Evolutionary conservation across 2,329 filamentous ascomycete species (phyloP), one percentile per base, ranked within the genome.

Genomic region (Piedraia hortae): DNA sequence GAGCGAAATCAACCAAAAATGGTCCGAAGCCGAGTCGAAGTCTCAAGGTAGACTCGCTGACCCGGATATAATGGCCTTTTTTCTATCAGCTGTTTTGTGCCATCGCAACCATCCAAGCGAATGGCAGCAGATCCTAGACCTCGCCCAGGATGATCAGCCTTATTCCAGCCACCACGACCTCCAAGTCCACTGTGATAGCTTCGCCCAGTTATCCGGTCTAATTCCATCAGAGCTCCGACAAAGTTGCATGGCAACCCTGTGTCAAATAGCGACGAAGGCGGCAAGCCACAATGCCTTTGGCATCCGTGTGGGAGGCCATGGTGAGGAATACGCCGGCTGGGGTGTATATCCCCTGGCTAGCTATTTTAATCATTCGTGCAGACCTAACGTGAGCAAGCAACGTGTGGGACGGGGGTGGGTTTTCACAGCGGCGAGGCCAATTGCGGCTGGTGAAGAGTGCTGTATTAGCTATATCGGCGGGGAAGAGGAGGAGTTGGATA

Each of bases 351-450:
- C 50, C 1, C 34, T 35, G 4, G 50, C 51, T 1, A 48, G 44
- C 28, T 54, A 52, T 34, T 55, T 53, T 38, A 55, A 55, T 22
- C 51, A 55, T 28, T 46, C 42, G 4, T 55, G 51, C 31, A 33
- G 22, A 9, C 49, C 50, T 12, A 54, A 49, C 19, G 28, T 55
- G 2, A 34, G 33, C 19, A 54, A 54, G 40, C 34, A 29, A 18
- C 35, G 51, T 6, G 34, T 35, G 1, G 50, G 50, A 0, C 31
- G 46, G 16, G 27, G 21, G 12, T 55, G 51, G 51, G 26, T 35
- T 18, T 55, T 55, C 22, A 31, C 35, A 17, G 34, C 45, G 3
- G 38, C 28, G 1, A 29, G 33, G 25, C 40, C 47, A 15, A 36
- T 54, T 2, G 20, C 24, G 20, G 24, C 30, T 5, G 49, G 49